Conservation (phyloP, 1,139 yeast species). For the Meyerozyma elateridarum region DNA sequence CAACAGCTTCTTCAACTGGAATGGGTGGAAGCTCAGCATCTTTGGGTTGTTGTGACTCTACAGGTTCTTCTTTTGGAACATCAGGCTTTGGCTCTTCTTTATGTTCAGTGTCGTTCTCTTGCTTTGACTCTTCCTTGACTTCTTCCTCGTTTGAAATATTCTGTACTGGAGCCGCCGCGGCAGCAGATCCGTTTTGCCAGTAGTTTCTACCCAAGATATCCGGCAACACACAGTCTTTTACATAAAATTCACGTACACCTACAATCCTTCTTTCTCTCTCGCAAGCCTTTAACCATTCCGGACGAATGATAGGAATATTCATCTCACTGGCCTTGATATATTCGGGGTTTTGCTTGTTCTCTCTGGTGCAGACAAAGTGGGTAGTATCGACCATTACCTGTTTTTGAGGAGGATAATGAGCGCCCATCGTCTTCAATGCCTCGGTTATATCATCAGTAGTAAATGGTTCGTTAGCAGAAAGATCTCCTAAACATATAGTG, state of each 20-base stretch:
- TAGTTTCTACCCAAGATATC: slow-evolving; percentile 42
- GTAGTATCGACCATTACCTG: slow-evolving; percentile 87
- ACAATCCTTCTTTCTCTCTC: slow-evolving; percentile 84
- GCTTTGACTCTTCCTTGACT: slow-evolving; percentile 1
- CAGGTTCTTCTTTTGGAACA: slow-evolving; percentile 4
- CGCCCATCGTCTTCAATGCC: slow-evolving; percentile 71
- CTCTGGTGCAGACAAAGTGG: slow-evolving; percentile 77
- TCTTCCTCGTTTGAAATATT: background rate
- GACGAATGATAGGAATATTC: slow-evolving; percentile 92
- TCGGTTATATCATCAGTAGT: slow-evolving; percentile 57
- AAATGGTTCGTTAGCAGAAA: slow-evolving; percentile 58
- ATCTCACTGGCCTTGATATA: slow-evolving; percentile 75
- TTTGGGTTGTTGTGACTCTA: slow-evolving; percentile 3
- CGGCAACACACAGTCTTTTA: slow-evolving; percentile 48
- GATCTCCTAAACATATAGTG: slow-evolving; percentile 83
- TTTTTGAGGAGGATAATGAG: slow-evolving; percentile 65
- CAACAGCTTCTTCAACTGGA: slow-evolving; percentile 6
- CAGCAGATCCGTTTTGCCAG: slow-evolving; percentile 23
- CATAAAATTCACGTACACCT: slow-evolving; percentile 84
- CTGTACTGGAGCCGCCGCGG: slow-evolving; percentile 1
- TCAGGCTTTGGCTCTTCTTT: slow-evolving; percentile 3
- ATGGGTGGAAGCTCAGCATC: slow-evolving; percentile 5
- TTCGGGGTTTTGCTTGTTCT: slow-evolving; percentile 54
- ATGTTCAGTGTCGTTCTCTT: slow-evolving; percentile 3
- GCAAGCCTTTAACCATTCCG: slow-evolving; percentile 96